phyloP scores from a whole-genome alignment of 257 asterid species.

The Orobanche coerulescens region DNA sequence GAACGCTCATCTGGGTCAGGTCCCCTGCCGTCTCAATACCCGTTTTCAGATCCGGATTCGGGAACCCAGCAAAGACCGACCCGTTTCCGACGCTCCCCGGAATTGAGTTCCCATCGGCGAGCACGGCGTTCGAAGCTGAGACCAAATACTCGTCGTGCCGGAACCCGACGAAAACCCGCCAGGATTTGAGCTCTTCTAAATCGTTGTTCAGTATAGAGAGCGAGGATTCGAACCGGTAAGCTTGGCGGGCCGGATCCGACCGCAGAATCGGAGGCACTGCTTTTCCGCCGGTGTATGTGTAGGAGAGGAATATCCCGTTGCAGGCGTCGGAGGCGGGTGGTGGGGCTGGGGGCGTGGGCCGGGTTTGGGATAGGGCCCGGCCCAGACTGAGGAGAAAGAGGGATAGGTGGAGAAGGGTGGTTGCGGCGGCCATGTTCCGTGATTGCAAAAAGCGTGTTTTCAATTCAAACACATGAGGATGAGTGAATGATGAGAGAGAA shows the following conservation, averaged over 20 bases:
- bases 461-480: constrained; percentile 22
- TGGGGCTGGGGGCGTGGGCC: constrained; percentile 25
- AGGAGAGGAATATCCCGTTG: constrained; percentile 55
- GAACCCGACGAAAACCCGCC: constrained; percentile 85
- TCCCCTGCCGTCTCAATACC: constrained; percentile 93
- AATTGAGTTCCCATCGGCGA: constrained; percentile 60
- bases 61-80: constrained; percentile 67
- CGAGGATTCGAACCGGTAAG: constrained; percentile 68
- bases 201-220: constrained; percentile 62
- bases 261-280: constrained; percentile 47
- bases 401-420: constrained; percentile 11
- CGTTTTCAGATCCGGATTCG: constrained; percentile 77
- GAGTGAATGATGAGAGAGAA: constrained; percentile 24
- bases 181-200: constrained; percentile 52
- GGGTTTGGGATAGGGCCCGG: constrained; percentile 29
- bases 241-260: constrained; percentile 33
- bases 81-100: constrained; percentile 78
- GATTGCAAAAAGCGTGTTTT: constrained; percentile 12
- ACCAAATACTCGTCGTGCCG: constrained; percentile 68
- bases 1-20: constrained; percentile 62
- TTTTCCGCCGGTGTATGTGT: constrained; percentile 37
- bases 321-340: constrained; percentile 51
- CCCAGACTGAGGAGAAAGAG: constrained; percentile 10
- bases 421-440: constrained; percentile 28
- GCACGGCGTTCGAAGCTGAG: constrained; percentile 70